Evolutionary conservation across 2,329 filamentous ascomycete genomes (phyloP), one percentile per base, ranked within the genome.

Genomic region (Fusarium protoensiforme): DNA sequence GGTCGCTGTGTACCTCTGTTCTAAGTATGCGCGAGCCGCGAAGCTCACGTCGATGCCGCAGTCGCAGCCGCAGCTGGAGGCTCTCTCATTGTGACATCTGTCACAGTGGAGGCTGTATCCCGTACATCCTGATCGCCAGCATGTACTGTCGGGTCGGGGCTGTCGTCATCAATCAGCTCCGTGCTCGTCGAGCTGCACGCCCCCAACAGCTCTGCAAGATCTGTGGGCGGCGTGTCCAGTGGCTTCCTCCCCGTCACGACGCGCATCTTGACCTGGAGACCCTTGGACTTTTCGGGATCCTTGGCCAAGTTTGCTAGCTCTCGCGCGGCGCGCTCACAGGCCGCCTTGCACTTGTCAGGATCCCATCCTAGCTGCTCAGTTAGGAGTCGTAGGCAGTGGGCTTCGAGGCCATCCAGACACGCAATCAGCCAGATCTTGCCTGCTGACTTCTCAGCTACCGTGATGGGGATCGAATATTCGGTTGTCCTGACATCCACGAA

Each of bases 361-460:
- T 86, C 84, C 87, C 88, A 90, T 9, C 82, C 86, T 81, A 88
- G 85, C 56, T 88, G 81, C 71, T 84, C 85, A 1, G 87, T 90
- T 65, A 90, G 81, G 13, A 87, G 81, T 36, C 89, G 83, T 69
- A 90, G 77, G 43, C 81, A 84, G 35, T 81, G 77, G 13, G 87
- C 83, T 77, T 90, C 88, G 33, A 89, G 76, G 4, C 84, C 84
- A 64, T 89, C 87, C 35, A 89, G 80, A 66, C 86, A 84, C 3
- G 84, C 83, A 27, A 89, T 84, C 35, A 89, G 81, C 87, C 87
- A 89, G 57, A 89, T 84, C 70, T 87, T 88, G 43, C 87, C 87
- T 4, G 85, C 85, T 9, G 83, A 84, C 58, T 79, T 80, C 41
- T 85, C 84, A 60, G 85, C 84, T 41, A 85, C 69, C 9, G 82